phyloP scores from a whole-genome alignment of 306 rosid genomes.

The Cicer cuneatum region DNA sequence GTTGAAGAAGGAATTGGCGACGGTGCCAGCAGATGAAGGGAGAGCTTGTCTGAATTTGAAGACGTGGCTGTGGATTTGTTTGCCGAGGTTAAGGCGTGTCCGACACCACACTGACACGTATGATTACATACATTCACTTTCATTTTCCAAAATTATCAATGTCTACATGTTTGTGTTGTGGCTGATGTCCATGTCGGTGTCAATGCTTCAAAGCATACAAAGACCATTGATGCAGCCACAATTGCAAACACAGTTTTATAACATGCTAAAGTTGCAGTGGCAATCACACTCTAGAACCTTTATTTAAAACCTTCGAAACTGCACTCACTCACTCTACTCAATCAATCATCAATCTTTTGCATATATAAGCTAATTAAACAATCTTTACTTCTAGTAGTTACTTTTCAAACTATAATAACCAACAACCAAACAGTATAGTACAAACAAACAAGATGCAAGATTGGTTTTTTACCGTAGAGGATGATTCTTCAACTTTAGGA shows the following conservation, averaged over 20 bases:
- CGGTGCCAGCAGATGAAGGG: conserved; percentile 50
- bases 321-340: conserved; percentile 1
- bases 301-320: neutral
- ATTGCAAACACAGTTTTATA: neutral
- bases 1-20: conserved; percentile 70
- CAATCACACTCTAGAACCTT: neutral
- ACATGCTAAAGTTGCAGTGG: neutral
- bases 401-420: conserved; percentile 2
- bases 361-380: no score
- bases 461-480: conserved; percentile 62
- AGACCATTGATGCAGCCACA: neutral
- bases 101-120: neutral
- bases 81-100: conserved; percentile 53
- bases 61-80: conserved; percentile 69
- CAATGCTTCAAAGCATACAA: neutral
- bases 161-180: neutral
- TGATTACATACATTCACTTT: neutral
- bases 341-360: neutral
- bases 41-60: conserved; percentile 61
- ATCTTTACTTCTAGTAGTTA: conserved; percentile 4
- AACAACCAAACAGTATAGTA: conserved; percentile 19
- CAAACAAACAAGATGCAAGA: neutral
- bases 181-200: neutral
- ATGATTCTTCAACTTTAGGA: conserved; percentile 56
- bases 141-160: neutral